Percentiles rank a stretch among this genome's conserved stretches.
phyloP scores from a whole-genome alignment of 2,329 filamentous ascomycete genomes.

The Trichoderma koningiopsis region DNA sequence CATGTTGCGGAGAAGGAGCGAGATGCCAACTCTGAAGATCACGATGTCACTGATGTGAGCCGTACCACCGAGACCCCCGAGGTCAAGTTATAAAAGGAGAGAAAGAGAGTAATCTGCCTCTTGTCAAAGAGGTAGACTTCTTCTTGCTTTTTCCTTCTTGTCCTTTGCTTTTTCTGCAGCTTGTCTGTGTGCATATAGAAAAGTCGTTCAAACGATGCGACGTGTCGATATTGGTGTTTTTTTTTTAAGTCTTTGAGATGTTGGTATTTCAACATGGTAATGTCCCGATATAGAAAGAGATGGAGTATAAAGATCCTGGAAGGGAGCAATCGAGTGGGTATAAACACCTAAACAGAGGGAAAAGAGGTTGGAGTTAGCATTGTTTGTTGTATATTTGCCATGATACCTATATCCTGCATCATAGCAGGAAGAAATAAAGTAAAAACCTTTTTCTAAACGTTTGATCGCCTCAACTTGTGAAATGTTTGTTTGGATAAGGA shows the following conservation, averaged over 20 bases:
- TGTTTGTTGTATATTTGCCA: not conserved
- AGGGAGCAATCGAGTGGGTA: conserved; percentile 1
- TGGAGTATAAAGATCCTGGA: not conserved
- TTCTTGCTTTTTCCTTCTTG: not conserved
- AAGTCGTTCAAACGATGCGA: not conserved
- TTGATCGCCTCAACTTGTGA: not conserved
- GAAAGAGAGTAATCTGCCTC: not conserved
- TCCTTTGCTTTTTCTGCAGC: not conserved
- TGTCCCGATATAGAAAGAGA: not conserved
- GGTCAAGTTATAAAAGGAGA: conserved; percentile 15
- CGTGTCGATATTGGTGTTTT: not conserved
- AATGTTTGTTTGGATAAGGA: not conserved
- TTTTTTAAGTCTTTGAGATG: not conserved
- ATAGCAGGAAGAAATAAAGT: not conserved
- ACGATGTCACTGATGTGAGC: conserved; percentile 27
- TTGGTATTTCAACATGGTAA: not conserved
- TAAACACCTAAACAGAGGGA: not conserved
- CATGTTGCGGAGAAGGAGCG: conserved; percentile 20
- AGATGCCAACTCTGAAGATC: conserved; percentile 30
- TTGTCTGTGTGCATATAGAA: not conserved
- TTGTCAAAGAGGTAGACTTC: not conserved
- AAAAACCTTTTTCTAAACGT: not conserved
- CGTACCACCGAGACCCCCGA: conserved; percentile 7
- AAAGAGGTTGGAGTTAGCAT: conserved; percentile 3
- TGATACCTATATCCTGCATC: conserved; percentile 18